Evolutionary conservation across 352 stramenopile genomes (phyloP), one percentile per base, ranked within the genome.

Genomic region (Phytophthora pseudosyringae): DNA sequence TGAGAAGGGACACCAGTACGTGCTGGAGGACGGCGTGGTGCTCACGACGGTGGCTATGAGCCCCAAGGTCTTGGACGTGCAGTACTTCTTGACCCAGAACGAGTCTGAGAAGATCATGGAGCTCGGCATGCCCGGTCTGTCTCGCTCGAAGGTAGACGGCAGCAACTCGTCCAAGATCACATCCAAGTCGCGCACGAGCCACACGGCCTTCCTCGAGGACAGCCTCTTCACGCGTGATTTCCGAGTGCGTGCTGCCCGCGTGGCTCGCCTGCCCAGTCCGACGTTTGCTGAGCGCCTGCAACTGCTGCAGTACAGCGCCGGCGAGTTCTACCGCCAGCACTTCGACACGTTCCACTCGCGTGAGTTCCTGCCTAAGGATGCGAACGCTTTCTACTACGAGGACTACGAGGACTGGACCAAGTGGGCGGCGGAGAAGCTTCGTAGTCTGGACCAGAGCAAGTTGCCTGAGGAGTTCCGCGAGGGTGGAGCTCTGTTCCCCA

Each of bases 251-350:
- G 85, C 80, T 29, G 76, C 83, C 12, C 56, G 55, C 9, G 65
- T 94, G 13, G 79, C 82, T 39, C 83, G 86, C 16, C 68, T 94
- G 11, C 80, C 86, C 7, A 92, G 82, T 40, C 71, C 86, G 2
- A 74, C 79, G 15, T 93, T 86, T 53, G 81, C 68, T 4, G 86
- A 93, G 61, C 75, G 81, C 3, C 51, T 94, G 18, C 86, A 94
- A 53, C 73, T 93, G 32, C 78, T 94, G 29, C 81, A 82, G 10
- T 94, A 94, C 61, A 83, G 59, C 4, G 81, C 82, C 0, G 86
- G 86, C 1, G 80, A 94, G 49, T 94, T 94, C 54, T 94, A 93
- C 69, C 83, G 84, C 25, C 72, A 89, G 72, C 86, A 94, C 52
- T 70, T 91, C 16, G 86, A 94, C 61, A 92, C 81, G 36, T 94